Conservation (phyloP, 1,284 basidiomycete species). For the Fomitiporia mediterranea region DNA sequence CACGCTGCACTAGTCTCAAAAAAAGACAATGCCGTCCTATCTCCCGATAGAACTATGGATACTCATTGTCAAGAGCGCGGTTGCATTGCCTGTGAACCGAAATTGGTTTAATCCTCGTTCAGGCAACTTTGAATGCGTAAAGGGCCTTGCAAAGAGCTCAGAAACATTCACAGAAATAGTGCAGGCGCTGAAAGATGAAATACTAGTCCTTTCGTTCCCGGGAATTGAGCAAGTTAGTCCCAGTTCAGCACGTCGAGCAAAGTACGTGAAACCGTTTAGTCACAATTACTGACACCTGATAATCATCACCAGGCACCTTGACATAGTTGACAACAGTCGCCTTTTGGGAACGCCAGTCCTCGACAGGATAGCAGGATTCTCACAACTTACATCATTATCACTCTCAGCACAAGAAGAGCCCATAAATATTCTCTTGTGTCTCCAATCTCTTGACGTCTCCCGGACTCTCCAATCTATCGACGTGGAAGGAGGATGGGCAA, state of each 20-base stretch:
- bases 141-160: constrained; percentile 8
- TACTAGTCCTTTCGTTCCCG: not conserved
- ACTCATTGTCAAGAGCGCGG: not conserved
- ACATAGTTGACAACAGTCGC: not conserved
- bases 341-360: too few relatives aligned
- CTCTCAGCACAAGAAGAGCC: not conserved
- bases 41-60: constrained; percentile 10
- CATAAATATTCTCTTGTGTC: not conserved
- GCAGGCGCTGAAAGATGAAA: not conserved
- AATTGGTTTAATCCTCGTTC: not conserved
- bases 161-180: constrained; percentile 4
- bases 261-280: not conserved
- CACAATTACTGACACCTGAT: not conserved
- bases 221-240: not conserved
- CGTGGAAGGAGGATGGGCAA: not conserved
- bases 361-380: not conserved
- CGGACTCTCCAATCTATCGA: not conserved
- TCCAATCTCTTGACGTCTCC: not conserved
- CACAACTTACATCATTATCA: not conserved
- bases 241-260: not conserved
- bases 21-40: not conserved
- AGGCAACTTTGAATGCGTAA: not conserved
- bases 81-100: not conserved
- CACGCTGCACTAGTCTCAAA: too few relatives aligned
- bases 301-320: not conserved